Base-by-base conservation (phyloP, 2,329 filamentous ascomycete species). In the Fusarium sp. region DNA sequence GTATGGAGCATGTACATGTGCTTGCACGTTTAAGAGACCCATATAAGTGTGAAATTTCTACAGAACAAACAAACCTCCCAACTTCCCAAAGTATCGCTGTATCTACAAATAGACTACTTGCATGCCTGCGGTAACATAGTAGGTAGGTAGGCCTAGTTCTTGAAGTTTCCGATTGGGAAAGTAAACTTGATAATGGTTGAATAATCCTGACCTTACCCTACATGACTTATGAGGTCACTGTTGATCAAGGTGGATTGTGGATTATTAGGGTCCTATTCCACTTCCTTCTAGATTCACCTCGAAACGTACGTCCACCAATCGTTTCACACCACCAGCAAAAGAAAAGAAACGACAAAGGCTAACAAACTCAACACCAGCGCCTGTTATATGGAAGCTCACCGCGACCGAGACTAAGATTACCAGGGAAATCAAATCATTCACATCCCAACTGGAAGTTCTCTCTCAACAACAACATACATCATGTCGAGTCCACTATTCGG, bases 401-500 rank as follows among this genome's bases (percentile, higher is more conserved):
- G 47, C 44, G 22, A 49, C 52, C 22, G 25, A 24, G 29, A 37
- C 16, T 44, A 16, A 46, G 16, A 42, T 6, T 5, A 40, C 34
- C 32, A 52, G 13, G 40, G 24, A 30, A 30, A 20, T 16, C 3
- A 34, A 24, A 46, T 27, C 34, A 37, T 37, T 24, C 14, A 11
- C 44, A 34, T 14, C 34, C 13, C 13, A 37, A 37, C 11, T 25
- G 30, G 8, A 11, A 30, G 24, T 13, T n/a, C 29, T 27, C 29
- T 40, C 20, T 41, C 24, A 29, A 44, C 32, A 44, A 14, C 22
- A 16, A 48, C 29, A 37, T 25, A 18, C 58, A 58, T 32, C 30
- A 49, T 68, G 52, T 62, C 60, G 29, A 40, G 47, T 18, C 83
- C 83, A 58, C 83, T 86, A 66, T 89, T 90, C 75, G 88, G 88